phyloP scores from a whole-genome alignment of 2,329 filamentous ascomycete species.

The Fusarium protoensiforme region DNA sequence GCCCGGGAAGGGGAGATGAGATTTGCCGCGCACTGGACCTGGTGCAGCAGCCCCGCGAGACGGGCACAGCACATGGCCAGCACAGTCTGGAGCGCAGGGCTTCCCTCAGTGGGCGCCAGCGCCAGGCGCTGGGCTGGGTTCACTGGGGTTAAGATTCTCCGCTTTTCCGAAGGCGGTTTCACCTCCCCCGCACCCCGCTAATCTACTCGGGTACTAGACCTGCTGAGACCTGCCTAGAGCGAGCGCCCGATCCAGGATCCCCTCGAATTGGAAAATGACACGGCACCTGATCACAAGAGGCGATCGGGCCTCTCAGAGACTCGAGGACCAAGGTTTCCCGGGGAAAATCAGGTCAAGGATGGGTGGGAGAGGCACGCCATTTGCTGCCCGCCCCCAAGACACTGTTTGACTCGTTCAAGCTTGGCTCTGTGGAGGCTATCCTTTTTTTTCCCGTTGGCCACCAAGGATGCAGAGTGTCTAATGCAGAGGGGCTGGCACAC shows the following conservation, averaged over 20 bases:
- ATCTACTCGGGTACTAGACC: slow-evolving; percentile 33
- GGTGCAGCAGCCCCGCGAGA: slow-evolving; percentile 26
- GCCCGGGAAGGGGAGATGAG: slow-evolving; percentile 36
- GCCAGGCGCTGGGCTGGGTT: not conserved
- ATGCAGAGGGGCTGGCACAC: slow-evolving; percentile 2
- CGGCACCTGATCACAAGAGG: slow-evolving; percentile 24
- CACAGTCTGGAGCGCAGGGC: not conserved
- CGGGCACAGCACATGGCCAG: not conserved
- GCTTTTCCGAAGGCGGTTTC: slow-evolving; percentile 42
- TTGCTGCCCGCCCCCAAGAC: not conserved
- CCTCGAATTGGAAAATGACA: slow-evolving; percentile 32
- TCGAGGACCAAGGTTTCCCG: slow-evolving; percentile 14
- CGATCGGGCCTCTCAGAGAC: slow-evolving; percentile 3
- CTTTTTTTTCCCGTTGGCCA: not conserved
- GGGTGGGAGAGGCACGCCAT: slow-evolving; percentile 9
- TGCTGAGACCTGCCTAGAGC: slow-evolving; percentile 16
- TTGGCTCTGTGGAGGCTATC: slow-evolving; percentile 1
- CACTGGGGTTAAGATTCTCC: slow-evolving; percentile 36
- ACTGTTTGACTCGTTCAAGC: slow-evolving; percentile 1
- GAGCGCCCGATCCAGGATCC: slow-evolving; percentile 13
- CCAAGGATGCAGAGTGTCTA: not conserved
- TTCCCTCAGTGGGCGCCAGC: slow-evolving; percentile 2
- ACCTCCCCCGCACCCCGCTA: slow-evolving; percentile 44
- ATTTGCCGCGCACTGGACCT: slow-evolving; percentile 33
- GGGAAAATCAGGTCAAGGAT: slow-evolving; percentile 22